These are phyloP conservation scores for Terana coerulea DNA, from an alignment of 768 basidiomycete species.

Conservation along the genomic window DNA sequence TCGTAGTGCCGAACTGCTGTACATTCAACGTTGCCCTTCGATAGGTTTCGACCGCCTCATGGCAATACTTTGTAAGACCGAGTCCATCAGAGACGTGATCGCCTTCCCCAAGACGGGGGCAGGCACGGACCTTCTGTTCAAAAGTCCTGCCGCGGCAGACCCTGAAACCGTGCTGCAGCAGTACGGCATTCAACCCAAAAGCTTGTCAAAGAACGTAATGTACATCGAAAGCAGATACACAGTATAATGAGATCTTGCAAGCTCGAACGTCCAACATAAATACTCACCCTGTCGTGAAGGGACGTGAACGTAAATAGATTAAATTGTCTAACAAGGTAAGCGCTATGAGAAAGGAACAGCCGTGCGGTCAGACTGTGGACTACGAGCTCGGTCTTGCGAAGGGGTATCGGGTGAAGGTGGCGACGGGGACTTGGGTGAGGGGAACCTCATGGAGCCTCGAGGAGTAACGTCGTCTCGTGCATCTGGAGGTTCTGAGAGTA, in stretches of 20 bases:
- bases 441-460: slow-evolving; percentile 35
- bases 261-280: slow-evolving; percentile 10
- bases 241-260: neutral
- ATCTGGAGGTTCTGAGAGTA: slow-evolving; percentile 6
- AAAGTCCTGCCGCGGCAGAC: slow-evolving; percentile 68
- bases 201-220: slow-evolving; percentile 16
- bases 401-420: slow-evolving; percentile 18
- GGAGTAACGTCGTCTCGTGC: slow-evolving; percentile 40
- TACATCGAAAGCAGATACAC: slow-evolving; percentile 4
- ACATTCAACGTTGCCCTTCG: neutral
- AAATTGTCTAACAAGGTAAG: neutral
- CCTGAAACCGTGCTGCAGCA: slow-evolving; percentile 47
- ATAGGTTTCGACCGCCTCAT: slow-evolving; percentile 91
- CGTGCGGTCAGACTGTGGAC: slow-evolving; percentile 29
- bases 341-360: slow-evolving; percentile 21
- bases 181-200: slow-evolving; percentile 49
- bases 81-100: slow-evolving; percentile 92
- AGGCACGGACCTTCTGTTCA: slow-evolving; percentile 85
- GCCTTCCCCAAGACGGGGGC: slow-evolving; percentile 91
- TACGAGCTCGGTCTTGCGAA: slow-evolving; percentile 24
- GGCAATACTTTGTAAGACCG: slow-evolving; percentile 82
- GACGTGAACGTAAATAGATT: neutral
- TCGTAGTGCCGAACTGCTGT: neutral
- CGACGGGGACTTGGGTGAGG: slow-evolving; percentile 18
- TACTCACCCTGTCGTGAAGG: neutral